Conservation (phyloP, 768 basidiomycete genomes). For the Strobilomyces confusus region DNA sequence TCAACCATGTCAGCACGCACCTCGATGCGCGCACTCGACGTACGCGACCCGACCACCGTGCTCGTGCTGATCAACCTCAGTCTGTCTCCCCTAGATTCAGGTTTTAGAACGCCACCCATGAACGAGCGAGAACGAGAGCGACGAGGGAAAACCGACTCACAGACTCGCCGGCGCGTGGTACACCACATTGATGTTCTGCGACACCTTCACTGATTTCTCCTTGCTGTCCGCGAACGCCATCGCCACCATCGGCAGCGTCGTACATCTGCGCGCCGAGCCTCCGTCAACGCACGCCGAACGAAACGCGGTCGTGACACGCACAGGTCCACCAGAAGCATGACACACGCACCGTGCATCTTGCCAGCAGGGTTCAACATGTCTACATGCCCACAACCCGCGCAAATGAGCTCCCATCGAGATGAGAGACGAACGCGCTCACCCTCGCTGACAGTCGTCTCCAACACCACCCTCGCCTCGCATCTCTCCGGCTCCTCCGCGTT, state of each 20-base stretch:
- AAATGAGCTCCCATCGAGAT: too few relatives aligned
- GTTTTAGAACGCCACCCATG: background rate
- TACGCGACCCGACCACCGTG: slow-evolving; percentile 27
- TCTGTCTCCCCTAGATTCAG: slow-evolving; percentile 38
- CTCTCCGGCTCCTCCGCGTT: slow-evolving; percentile 34
- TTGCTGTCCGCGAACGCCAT: slow-evolving; percentile 33
- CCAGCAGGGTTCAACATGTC: slow-evolving; percentile 43
- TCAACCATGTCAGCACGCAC: slow-evolving; percentile 22
- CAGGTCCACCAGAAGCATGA: slow-evolving; percentile 46
- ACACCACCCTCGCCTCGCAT: slow-evolving; percentile 36
- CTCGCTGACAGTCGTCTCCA: slow-evolving; percentile 42
- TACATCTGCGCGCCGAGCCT: slow-evolving; percentile 31
- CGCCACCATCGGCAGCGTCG: slow-evolving; percentile 36
- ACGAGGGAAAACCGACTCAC: slow-evolving; percentile 26
- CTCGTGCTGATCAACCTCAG: slow-evolving; percentile 42
- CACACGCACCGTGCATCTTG: slow-evolving; percentile 40
- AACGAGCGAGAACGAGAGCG: background rate
- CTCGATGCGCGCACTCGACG: slow-evolving; percentile 37
- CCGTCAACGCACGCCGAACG: background rate
- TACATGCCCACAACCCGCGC: slow-evolving; percentile 13
- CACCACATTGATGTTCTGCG: slow-evolving; percentile 42
- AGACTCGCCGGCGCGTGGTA: slow-evolving; percentile 41
- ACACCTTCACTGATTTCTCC: slow-evolving; percentile 33
- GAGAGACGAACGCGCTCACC: slow-evolving; percentile 26
- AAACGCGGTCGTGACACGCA: slow-evolving; percentile 15